Conservation (phyloP, 805 yeast genomes). For the Candida gorgasii region DNA sequence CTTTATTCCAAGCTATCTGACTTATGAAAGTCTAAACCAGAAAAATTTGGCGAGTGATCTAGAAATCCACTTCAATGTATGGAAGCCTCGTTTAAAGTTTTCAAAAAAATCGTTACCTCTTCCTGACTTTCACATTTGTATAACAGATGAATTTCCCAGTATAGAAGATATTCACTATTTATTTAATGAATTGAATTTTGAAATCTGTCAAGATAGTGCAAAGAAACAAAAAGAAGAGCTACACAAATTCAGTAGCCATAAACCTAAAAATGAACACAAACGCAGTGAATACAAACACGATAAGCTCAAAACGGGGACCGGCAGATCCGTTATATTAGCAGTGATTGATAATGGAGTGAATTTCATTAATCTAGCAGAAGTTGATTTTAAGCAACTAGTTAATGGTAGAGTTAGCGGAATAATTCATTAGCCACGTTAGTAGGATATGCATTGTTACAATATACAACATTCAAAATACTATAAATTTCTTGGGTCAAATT, state of each 20-base stretch:
- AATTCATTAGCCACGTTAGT: constrained; percentile 3
- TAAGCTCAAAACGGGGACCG: constrained; percentile 53
- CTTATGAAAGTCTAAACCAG: constrained; percentile 12
- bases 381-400: constrained; percentile 44
- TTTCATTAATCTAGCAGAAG: constrained; percentile 55
- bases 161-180: constrained; percentile 39
- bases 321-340: constrained; percentile 59
- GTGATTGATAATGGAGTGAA: constrained; percentile 75
- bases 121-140: constrained; percentile 75
- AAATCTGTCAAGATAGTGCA: background rate
- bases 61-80: constrained; percentile 59
- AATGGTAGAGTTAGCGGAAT: constrained; percentile 4
- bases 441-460: background rate
- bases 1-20: constrained; percentile 10
- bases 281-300: constrained; percentile 32
- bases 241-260: no score
- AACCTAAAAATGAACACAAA: constrained; percentile 3
- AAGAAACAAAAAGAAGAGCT: background rate
- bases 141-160: constrained; percentile 53
- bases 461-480: no score
- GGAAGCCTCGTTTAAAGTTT: constrained; percentile 80
- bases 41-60: constrained; percentile 16
- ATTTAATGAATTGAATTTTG: constrained; percentile 19
- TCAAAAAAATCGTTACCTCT: constrained; percentile 65
- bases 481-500: no score